Evolutionary conservation across 805 yeast genomes (phyloP), one percentile per base, ranked within the genome.

Genomic region (Komagataella pastoris): DNA sequence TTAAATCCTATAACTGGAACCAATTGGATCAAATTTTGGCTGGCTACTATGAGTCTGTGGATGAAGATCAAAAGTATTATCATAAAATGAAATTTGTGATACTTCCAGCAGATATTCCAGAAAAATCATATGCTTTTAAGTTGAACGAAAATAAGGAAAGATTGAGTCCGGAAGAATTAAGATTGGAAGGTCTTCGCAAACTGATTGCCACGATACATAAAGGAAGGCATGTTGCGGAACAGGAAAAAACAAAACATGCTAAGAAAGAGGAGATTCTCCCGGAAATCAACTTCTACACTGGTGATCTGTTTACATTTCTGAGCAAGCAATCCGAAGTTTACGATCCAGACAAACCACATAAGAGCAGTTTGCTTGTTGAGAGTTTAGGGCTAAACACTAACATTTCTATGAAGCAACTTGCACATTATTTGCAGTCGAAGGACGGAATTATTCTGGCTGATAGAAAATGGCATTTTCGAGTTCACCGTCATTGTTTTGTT

Each of bases 11-110:
- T 55, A 89, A 90, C 55, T 93, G 99, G 99, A 90, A 90, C 58
- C 85, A 82, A 55, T 73, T 90, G 57, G 99, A 93, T 68, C 97
- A 88, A 60, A 77, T 79, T 21, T 65, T 90, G n/a, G 96, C 97
- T 0, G 99, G 99, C 0, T 86, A 83, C 62, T 89, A 84, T 24
- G 96, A 88, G 56, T 77, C 80, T 1, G 68, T 79, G 52, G 79
- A 80, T 10, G 79, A 74, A 17, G 75, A 74, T 8, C 71, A 73
- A 53, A 75, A 74, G 53, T 73, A 75, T 40, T 71, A 75, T 57
- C 85, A 80, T 61, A 73, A 85, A 56, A 77, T 90, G 63, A 83
- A 95, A 60, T 88, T 89, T 67, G 97, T 89, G 3, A 73, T 93
- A 2, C 69, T 90, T 50, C 97, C 97, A 0, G 69, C 88, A 0